Conservation (phyloP, 352 stramenopile genomes). For the Pythium oligandrum region DNA sequence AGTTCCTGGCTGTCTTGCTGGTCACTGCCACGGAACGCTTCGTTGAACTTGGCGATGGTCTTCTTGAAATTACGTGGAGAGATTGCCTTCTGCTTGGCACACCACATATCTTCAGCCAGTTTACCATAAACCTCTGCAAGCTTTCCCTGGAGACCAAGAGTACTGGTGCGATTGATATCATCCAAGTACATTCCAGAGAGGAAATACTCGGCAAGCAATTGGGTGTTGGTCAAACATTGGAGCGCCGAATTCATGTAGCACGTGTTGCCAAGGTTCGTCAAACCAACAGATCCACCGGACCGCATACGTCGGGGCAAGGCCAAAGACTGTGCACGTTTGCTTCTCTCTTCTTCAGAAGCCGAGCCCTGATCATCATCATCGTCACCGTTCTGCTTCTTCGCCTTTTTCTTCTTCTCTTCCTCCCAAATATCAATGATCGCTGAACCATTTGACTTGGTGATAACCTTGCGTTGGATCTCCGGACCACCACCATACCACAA, state of each 20-base stretch:
- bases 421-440: constrained; percentile 80
- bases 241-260: constrained; percentile 95
- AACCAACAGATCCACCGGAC: constrained; percentile 63
- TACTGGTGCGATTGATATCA: constrained; percentile 96
- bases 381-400: constrained; percentile 28
- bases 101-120: constrained; percentile 95
- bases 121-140: constrained; percentile 94
- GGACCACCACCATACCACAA: constrained; percentile 90
- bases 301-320: constrained; percentile 72
- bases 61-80: constrained; percentile 93
- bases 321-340: constrained; percentile 42
- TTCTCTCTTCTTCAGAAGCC: constrained; percentile 16
- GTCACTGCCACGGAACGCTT: constrained; percentile 94
- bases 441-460: constrained; percentile 52
- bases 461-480: constrained; percentile 80
- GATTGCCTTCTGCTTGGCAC: constrained; percentile 91
- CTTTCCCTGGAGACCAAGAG: constrained; percentile 93
- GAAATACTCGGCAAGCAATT: constrained; percentile 96
- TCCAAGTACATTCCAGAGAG: constrained; percentile 89
- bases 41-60: constrained; percentile 92
- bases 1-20: constrained; percentile 99
- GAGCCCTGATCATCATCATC: constrained; percentile 40
- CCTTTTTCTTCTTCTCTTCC: constrained; percentile 53
- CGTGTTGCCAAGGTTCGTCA: constrained; percentile 93
- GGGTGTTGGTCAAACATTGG: constrained; percentile 95